Conservation (phyloP, 306 rosid species). For the Gastrolobium bilobum region DNA sequence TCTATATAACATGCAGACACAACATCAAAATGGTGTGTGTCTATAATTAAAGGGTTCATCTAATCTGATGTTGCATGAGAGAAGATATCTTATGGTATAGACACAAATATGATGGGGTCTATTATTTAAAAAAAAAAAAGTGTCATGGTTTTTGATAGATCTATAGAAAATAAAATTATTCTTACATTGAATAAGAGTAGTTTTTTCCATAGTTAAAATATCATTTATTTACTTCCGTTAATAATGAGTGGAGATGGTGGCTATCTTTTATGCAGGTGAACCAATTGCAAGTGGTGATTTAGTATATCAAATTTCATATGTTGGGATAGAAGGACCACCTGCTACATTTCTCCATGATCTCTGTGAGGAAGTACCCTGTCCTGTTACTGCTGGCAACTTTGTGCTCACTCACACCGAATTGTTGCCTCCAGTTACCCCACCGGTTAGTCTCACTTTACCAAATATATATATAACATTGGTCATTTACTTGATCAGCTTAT, state of each 20-base stretch:
- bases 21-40: no score
- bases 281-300: constrained; percentile 70
- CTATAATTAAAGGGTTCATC: no score
- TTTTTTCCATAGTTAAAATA: no score
- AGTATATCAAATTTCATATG: constrained; percentile 69
- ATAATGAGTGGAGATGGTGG: constrained; percentile 28
- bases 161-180: no score
- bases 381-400: constrained; percentile 73
- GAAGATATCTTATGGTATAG: no score
- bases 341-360: constrained; percentile 57
- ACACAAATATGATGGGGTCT: no score
- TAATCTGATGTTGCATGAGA: no score
- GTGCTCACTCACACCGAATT: constrained; percentile 73
- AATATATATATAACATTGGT: background rate
- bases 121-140: no score
- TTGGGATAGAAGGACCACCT: constrained; percentile 53
- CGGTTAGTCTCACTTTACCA: constrained; percentile 61
- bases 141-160: no score
- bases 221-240: background rate
- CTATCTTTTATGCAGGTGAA: constrained; percentile 55
- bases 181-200: no score
- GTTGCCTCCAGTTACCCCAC: constrained; percentile 75
- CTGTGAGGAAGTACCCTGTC: constrained; percentile 65
- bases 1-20: no score
- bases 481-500: no score